Percentiles rank a stretch among this genome's conserved stretches.
Evolutionary conservation across 768 basidiomycete genomes (phyloP).

Genomic region (Pleurotus tuoliensis): DNA sequence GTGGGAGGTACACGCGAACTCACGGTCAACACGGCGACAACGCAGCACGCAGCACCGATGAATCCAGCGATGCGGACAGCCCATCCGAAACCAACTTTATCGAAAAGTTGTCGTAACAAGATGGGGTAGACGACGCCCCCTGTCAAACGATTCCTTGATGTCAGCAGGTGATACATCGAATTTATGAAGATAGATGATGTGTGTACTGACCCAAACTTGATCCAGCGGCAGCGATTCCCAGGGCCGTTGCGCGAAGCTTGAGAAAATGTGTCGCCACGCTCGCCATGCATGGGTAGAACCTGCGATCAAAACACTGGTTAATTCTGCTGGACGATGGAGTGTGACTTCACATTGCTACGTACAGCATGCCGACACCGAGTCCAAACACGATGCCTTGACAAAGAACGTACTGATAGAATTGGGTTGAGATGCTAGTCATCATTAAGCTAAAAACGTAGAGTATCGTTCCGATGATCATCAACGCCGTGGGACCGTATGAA

Average conservation of each 20-base stretch:
- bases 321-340: slow-evolving; percentile 3
- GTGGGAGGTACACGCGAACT: slow-evolving; percentile 26
- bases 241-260: slow-evolving; percentile 64
- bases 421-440: slow-evolving; percentile 52
- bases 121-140: slow-evolving; percentile 73
- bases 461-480: slow-evolving; percentile 50
- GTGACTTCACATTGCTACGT: slow-evolving; percentile 19
- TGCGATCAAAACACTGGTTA: slow-evolving; percentile 21
- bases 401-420: slow-evolving; percentile 60
- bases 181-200: neutral
- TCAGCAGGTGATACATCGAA: neutral
- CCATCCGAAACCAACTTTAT: slow-evolving; percentile 56
- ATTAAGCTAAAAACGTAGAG: slow-evolving; percentile 50
- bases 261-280: slow-evolving; percentile 65
- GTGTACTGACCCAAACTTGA: slow-evolving; percentile 50
- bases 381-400: slow-evolving; percentile 65
- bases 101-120: slow-evolving; percentile 55
- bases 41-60: slow-evolving; percentile 43
- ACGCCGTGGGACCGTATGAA: slow-evolving; percentile 48
- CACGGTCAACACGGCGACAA: slow-evolving; percentile 44
- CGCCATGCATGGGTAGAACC: slow-evolving; percentile 68
- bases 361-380: slow-evolving; percentile 63
- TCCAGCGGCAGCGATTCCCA: slow-evolving; percentile 71
- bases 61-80: slow-evolving; percentile 56
- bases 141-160: slow-evolving; percentile 14